A percentile compares a stretch with the other conserved stretches of the same genome.
phyloP scores from a whole-genome alignment of 331 rosid genomes.

The Malus hybrid region DNA sequence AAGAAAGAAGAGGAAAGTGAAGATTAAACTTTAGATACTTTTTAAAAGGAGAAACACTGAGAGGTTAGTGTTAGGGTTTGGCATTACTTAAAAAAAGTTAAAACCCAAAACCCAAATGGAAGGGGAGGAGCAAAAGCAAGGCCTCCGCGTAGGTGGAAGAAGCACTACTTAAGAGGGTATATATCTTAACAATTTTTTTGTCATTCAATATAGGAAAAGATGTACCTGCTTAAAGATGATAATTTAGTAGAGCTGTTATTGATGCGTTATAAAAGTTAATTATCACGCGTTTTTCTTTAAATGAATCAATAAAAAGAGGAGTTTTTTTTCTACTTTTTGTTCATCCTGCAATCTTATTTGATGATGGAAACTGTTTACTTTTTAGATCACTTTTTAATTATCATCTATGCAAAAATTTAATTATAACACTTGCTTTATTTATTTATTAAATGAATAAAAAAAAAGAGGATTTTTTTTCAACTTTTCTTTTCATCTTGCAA shows the following conservation, averaged over 20 bases:
- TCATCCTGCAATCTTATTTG: no score
- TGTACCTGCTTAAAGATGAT: not conserved
- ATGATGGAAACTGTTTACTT: no score
- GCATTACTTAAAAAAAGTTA: slow-evolving; percentile 17
- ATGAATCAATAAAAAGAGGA: not conserved
- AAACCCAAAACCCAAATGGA: not conserved
- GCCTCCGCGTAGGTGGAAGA: not conserved
- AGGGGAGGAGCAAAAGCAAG: not conserved
- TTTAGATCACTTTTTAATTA: no score
- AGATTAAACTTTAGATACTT: not conserved
- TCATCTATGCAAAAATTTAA: no score
- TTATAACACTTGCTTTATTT: no score
- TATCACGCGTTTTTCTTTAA: no score
- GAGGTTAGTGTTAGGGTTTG: slow-evolving; percentile 9
- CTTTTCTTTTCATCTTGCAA: no score
- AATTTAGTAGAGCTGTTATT: not conserved
- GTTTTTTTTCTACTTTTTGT: not conserved
- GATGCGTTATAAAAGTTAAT: not conserved
- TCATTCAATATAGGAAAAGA: not conserved
- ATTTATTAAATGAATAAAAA: no score
- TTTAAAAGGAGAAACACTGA: not conserved
- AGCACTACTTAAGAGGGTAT: slow-evolving; percentile 20
- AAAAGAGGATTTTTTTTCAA: no score
- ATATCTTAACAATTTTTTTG: not conserved
- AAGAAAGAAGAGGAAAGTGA: not conserved